These are phyloP conservation scores for Eimeria brunetti DNA, from an alignment of 169 alveolate species.

Conservation along the genomic window DNA sequence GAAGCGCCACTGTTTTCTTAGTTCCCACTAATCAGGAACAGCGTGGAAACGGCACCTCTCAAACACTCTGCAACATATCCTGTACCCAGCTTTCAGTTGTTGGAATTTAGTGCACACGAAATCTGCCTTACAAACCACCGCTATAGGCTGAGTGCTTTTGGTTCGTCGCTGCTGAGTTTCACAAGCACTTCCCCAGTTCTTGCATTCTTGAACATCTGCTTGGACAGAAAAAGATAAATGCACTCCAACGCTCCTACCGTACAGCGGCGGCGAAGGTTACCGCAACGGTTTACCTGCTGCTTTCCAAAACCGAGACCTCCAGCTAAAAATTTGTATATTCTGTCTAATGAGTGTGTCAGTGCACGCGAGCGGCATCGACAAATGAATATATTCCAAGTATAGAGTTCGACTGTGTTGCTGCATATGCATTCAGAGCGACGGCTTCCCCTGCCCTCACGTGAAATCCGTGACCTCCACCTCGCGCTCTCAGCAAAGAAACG, in stretches of 20 bases:
- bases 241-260: not conserved
- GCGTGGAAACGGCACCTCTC: not conserved
- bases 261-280: not conserved
- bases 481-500: slow-evolving; percentile 37
- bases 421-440: slow-evolving; percentile 24
- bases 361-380: not conserved
- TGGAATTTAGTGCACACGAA: not conserved
- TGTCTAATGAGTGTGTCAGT: not conserved
- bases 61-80: not conserved
- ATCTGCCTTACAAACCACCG: not conserved
- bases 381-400: not conserved
- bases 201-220: not conserved
- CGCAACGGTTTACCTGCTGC: not conserved
- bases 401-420: slow-evolving; percentile 4
- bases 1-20: not conserved
- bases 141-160: not conserved
- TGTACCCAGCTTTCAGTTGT: not conserved
- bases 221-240: not conserved
- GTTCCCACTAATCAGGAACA: not conserved
- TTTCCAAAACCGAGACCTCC: not conserved
- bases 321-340: not conserved
- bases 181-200: not conserved
- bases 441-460: not conserved
- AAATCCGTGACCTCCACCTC: not conserved
- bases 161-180: not conserved